These are phyloP conservation scores for Haplographium delicatum DNA, from an alignment of 495 filamentous ascomycete species.

Conservation along the genomic window DNA sequence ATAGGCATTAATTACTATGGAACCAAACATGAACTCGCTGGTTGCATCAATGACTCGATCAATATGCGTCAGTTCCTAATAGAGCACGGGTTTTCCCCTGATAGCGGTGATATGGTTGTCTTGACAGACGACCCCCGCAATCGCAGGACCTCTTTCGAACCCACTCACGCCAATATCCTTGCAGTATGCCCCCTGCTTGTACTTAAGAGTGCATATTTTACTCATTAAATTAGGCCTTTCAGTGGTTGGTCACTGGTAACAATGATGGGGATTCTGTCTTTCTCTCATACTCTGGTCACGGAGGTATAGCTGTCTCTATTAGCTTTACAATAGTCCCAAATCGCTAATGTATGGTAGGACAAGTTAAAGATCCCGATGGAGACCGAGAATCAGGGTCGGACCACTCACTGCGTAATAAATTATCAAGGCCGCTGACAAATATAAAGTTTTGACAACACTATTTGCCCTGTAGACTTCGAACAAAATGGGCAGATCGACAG, in stretches of 20 bases:
- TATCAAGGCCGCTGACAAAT: conserved; percentile 22
- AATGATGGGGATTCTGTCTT: conserved; percentile 43
- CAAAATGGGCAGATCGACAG: conserved; percentile 45
- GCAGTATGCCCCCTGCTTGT: too few species aligned
- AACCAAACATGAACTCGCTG: conserved; percentile 41
- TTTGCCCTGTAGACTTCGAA: conserved; percentile 52
- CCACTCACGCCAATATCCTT: conserved; percentile 51
- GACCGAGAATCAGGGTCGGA: conserved; percentile 40
- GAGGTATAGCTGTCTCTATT: conserved; percentile 28
- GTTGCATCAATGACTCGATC: conserved; percentile 52
- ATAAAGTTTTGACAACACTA: conserved; percentile 47
- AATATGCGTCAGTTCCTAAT: conserved; percentile 44
- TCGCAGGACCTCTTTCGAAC: conserved; percentile 43
- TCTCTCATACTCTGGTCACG: conserved; percentile 56
- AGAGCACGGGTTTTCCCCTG: conserved; percentile 43
- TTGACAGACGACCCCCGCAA: conserved; percentile 46
- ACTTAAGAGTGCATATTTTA: too few species aligned
- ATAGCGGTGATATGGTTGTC: conserved; percentile 45
- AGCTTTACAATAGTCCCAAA: neutral
- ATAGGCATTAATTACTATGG: conserved; percentile 62
- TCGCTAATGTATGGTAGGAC: conserved; percentile 26
- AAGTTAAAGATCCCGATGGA: conserved; percentile 39
- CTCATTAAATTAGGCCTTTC: conserved; percentile 42
- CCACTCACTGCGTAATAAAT: neutral
- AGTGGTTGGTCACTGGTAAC: conserved; percentile 50